Evolutionary conservation across 2,329 filamentous ascomycete species (phyloP).

Genomic region (Chaetomiaceae sp.): DNA sequence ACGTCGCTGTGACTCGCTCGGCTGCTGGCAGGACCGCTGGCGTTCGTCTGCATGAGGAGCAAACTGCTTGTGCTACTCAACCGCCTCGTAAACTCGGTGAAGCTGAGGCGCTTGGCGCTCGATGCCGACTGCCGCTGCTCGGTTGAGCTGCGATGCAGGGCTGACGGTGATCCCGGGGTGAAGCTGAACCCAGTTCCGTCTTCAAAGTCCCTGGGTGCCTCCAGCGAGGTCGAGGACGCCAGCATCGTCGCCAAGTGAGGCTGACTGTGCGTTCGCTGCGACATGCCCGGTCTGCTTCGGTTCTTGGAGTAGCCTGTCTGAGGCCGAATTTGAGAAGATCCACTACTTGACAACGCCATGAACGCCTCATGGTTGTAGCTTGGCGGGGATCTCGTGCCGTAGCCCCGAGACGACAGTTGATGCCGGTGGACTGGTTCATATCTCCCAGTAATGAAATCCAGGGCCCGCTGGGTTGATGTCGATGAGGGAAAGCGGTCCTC

Average conservation of each 20-base stretch:
- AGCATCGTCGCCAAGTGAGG: slow-evolving; percentile 38
- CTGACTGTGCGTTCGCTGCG: slow-evolving; percentile 47
- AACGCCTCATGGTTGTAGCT: slow-evolving; percentile 35
- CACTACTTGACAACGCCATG: slow-evolving; percentile 31
- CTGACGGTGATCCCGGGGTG: slow-evolving; percentile 19
- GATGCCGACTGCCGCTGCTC: slow-evolving; percentile 51
- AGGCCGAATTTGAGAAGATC: slow-evolving; percentile 41
- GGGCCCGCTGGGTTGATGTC: slow-evolving; percentile 40
- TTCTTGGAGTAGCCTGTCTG: slow-evolving; percentile 49
- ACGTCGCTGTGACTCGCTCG: slow-evolving; percentile 41
- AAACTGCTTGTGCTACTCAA: slow-evolving; percentile 58
- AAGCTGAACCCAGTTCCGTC: slow-evolving; percentile 27
- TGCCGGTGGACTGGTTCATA: slow-evolving; percentile 30
- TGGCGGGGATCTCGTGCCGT: slow-evolving; percentile 30
- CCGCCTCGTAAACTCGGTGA: slow-evolving; percentile 57
- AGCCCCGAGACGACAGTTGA: slow-evolving; percentile 33
- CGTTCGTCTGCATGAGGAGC: slow-evolving; percentile 56
- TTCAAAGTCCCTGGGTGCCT: slow-evolving; percentile 28
- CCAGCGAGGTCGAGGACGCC: slow-evolving; percentile 17
- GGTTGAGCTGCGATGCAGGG: slow-evolving; percentile 25
- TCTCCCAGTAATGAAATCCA: slow-evolving; percentile 48
- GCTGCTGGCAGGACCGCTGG: slow-evolving; percentile 41
- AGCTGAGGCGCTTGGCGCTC: slow-evolving; percentile 55
- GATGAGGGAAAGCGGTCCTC: slow-evolving; percentile 26
- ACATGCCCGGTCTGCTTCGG: slow-evolving; percentile 38